phyloP scores from a whole-genome alignment of 2,329 filamentous ascomycete genomes.

The Setomelanomma holmii region DNA sequence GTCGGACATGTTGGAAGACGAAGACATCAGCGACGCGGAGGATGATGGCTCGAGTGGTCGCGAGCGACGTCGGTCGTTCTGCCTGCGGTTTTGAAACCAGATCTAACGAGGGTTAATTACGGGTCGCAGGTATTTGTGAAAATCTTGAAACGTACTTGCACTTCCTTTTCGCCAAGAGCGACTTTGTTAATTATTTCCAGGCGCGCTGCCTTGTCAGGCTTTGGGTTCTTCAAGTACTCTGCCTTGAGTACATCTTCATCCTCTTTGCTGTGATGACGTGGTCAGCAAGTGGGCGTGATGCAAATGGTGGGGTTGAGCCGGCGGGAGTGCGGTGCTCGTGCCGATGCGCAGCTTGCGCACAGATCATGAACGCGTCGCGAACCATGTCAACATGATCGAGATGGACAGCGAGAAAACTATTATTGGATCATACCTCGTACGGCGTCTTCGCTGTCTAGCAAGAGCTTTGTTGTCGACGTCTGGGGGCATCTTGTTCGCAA shows the following conservation, averaged over 20 bases:
- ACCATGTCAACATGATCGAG: slow-evolving; percentile 24
- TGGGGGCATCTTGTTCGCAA: slow-evolving; percentile 63
- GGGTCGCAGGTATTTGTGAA: slow-evolving; percentile 26
- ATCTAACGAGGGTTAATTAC: slow-evolving; percentile 67
- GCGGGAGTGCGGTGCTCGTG: slow-evolving; percentile 27
- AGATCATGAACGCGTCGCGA: slow-evolving; percentile 39
- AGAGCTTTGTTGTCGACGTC: slow-evolving; percentile 66
- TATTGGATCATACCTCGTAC: slow-evolving; percentile 62
- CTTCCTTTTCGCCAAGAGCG: slow-evolving; percentile 91
- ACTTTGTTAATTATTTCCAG: slow-evolving; percentile 84
- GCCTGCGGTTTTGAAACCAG: slow-evolving; percentile 86
- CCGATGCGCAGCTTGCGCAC: slow-evolving; percentile 30
- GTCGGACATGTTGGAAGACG: slow-evolving; percentile 47
- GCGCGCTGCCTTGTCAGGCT: slow-evolving; percentile 89
- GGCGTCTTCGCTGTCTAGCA: slow-evolving; percentile 66
- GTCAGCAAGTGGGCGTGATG: slow-evolving; percentile 32
- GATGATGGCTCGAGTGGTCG: slow-evolving; percentile 67
- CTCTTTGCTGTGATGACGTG: slow-evolving; percentile 57
- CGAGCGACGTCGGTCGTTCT: slow-evolving; percentile 90
- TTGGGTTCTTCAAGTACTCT: slow-evolving; percentile 83
- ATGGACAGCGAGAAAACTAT: slow-evolving; percentile 15
- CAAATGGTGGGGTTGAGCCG: slow-evolving; percentile 24
- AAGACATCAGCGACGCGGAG: slow-evolving; percentile 43
- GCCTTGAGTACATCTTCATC: slow-evolving; percentile 89
- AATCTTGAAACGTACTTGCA: slow-evolving; percentile 72